These are phyloP conservation scores for Fusarium sambucinum DNA, from an alignment of 2,329 filamentous ascomycete species.

Conservation along the genomic window DNA sequence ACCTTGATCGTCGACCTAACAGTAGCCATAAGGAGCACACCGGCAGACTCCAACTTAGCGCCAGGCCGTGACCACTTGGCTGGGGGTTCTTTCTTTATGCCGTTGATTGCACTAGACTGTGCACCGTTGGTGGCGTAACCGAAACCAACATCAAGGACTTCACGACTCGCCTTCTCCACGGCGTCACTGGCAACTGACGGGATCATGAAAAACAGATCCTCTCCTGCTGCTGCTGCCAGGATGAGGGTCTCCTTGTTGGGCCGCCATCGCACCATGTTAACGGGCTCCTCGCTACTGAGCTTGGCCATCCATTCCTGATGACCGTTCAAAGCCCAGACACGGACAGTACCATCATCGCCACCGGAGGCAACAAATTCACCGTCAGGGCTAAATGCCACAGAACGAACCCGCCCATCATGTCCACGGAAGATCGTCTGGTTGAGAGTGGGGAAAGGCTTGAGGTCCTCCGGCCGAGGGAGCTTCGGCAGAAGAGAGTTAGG, in stretches of 20 bases:
- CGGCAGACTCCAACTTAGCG: conserved; percentile 77
- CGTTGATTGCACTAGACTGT: conserved; percentile 64
- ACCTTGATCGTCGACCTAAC: conserved; percentile 86
- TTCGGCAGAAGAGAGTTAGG: conserved; percentile 93
- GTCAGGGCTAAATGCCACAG: conserved; percentile 84
- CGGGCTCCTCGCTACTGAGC: conserved; percentile 80
- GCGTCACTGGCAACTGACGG: conserved; percentile 80
- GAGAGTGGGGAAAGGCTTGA: conserved; percentile 93
- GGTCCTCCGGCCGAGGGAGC: conserved; percentile 89
- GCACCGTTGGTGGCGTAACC: conserved; percentile 83
- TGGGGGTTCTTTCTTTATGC: conserved; percentile 77
- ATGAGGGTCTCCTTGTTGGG: conserved; percentile 84
- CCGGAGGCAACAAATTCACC: conserved; percentile 90
- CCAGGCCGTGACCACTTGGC: conserved; percentile 88
- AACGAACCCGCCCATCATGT: conserved; percentile 88
- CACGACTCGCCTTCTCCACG: conserved; percentile 78
- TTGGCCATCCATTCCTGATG: conserved; percentile 88
- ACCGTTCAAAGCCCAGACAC: conserved; percentile 92
- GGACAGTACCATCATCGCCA: conserved; percentile 92
- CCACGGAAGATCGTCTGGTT: conserved; percentile 89
- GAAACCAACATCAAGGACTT: conserved; percentile 88
- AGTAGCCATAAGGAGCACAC: conserved; percentile 83
- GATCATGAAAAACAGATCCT: conserved; percentile 86
- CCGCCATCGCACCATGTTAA: conserved; percentile 90
- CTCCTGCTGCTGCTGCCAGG: conserved; percentile 84